phyloP scores from a whole-genome alignment of 1,139 yeast species.

The Debaryomyces sp. region DNA sequence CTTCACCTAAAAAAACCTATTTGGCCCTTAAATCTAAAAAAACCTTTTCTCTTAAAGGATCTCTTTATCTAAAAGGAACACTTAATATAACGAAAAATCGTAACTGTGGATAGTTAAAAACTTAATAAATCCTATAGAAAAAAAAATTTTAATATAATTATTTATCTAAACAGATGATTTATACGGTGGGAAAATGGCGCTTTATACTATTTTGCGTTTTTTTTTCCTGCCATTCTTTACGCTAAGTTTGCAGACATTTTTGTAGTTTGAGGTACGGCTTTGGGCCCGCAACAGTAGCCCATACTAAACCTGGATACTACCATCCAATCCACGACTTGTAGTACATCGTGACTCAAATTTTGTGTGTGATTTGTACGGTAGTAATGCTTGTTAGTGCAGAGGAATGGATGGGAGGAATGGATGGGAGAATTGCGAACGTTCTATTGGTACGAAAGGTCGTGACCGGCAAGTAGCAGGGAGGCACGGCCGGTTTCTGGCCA shows the following conservation, averaged over 20 bases:
- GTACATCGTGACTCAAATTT: neutral
- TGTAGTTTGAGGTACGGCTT: neutral
- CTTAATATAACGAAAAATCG: slow-evolving; percentile 5
- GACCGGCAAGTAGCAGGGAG: neutral
- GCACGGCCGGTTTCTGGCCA: neutral
- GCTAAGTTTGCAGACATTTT: neutral
- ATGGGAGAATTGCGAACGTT: neutral
- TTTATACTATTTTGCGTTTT: slow-evolving; percentile 4
- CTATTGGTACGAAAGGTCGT: neutral
- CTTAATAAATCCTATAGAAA: slow-evolving; percentile 3
- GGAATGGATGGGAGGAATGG: neutral
- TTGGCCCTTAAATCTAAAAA: slow-evolving; percentile 6
- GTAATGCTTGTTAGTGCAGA: neutral
- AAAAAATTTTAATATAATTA: neutral
- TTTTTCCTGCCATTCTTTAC: neutral
- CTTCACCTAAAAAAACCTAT: slow-evolving; percentile 8
- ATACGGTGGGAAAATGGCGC: slow-evolving; percentile 1
- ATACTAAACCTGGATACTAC: neutral
- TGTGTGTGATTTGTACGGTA: neutral
- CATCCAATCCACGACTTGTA: neutral
- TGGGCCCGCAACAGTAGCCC: neutral
- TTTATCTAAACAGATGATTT: neutral
- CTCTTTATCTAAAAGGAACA: slow-evolving; percentile 6
- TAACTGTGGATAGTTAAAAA: slow-evolving; percentile 3
- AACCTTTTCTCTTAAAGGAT: slow-evolving; percentile 6